Conservation (phyloP, 2,329 filamentous ascomycete species). For the Leptosphaerulina australis region DNA sequence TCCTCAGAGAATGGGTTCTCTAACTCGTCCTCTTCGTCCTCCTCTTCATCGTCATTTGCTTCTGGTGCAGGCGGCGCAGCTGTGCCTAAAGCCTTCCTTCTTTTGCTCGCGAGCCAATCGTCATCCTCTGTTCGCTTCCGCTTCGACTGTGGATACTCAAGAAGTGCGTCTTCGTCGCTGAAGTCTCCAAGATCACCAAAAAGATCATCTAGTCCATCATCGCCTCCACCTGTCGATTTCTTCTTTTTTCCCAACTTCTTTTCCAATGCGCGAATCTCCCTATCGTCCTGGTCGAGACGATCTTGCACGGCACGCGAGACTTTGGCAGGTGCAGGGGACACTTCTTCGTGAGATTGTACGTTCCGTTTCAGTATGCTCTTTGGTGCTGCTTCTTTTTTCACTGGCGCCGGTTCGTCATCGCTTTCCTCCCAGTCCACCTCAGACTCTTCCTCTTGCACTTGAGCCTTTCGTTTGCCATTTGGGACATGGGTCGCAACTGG, state of each 20-base stretch:
- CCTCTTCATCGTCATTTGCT: conserved; percentile 36
- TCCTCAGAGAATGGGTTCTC: conserved; percentile 27
- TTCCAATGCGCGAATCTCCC: conserved; percentile 85
- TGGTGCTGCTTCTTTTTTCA: conserved; percentile 37
- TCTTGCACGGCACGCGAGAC: conserved; percentile 59
- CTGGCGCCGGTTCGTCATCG: conserved; percentile 36
- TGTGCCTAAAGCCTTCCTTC: conserved; percentile 55
- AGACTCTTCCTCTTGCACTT: conserved; percentile 32
- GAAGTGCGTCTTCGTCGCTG: conserved; percentile 56
- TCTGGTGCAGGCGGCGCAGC: conserved; percentile 22
- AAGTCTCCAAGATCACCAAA: conserved; percentile 66
- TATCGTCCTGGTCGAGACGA: conserved; percentile 76
- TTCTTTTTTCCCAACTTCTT: conserved; percentile 86
- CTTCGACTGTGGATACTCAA: conserved; percentile 55
- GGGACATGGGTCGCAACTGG: conserved; percentile 22
- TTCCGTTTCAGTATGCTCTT: conserved; percentile 40
- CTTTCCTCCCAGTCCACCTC: conserved; percentile 43
- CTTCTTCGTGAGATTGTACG: conserved; percentile 7
- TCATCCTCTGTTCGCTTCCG: conserved; percentile 64
- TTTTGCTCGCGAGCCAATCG: conserved; percentile 65
- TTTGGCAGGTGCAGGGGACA: conserved; percentile 29
- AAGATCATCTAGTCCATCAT: conserved; percentile 83
- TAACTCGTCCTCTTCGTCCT: conserved; percentile 36
- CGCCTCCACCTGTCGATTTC: conserved; percentile 62
- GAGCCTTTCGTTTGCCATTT: conserved; percentile 23